Evolutionary conservation across 2,329 filamentous ascomycete genomes (phyloP).

Genomic region (Fusarium sororula): DNA sequence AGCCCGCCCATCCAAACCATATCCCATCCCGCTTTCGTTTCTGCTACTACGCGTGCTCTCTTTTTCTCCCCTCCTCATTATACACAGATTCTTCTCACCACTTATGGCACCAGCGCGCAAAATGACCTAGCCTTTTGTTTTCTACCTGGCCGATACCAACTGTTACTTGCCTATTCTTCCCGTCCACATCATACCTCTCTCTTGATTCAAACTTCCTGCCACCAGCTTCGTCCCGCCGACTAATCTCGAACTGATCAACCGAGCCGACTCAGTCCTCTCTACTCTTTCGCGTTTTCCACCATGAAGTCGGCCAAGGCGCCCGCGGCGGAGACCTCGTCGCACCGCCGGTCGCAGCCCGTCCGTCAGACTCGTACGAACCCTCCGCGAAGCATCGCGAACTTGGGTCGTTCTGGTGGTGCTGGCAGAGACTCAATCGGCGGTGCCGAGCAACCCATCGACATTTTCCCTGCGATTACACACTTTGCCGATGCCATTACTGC

Average conservation of each 20-base stretch:
- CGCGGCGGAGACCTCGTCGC: slow-evolving; percentile 55
- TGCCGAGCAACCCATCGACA: slow-evolving; percentile 69
- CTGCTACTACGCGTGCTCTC: slow-evolving; percentile 37
- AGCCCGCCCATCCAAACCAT: slow-evolving; percentile 6
- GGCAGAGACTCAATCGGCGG: slow-evolving; percentile 58
- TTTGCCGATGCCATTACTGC: slow-evolving; percentile 94
- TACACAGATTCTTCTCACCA: slow-evolving; percentile 28
- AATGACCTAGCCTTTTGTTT: slow-evolving; percentile 39
- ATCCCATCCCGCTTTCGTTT: slow-evolving; percentile 36
- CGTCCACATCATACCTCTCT: slow-evolving; percentile 15
- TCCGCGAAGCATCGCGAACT: slow-evolving; percentile 61
- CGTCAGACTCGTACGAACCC: slow-evolving; percentile 74
- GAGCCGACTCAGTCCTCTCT: slow-evolving; percentile 28
- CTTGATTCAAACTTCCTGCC: slow-evolving; percentile 23
- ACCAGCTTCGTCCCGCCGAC: slow-evolving; percentile 35
- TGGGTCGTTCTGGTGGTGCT: slow-evolving; percentile 54
- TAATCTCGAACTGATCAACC: slow-evolving; percentile 35
- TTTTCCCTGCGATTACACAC: slow-evolving; percentile 72
- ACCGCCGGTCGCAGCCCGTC: slow-evolving; percentile 69
- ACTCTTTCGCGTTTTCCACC: slow-evolving; percentile 36
- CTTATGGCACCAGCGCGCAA: slow-evolving; percentile 30
- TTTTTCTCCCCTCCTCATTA: slow-evolving; percentile 35
- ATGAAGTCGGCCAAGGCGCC: slow-evolving; percentile 67
- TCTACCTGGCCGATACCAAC: slow-evolving; percentile 31
- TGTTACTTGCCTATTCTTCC: slow-evolving; percentile 27